Conservation (phyloP, 2,329 filamentous ascomycete species). For the Chaetomium olivaceum region DNA sequence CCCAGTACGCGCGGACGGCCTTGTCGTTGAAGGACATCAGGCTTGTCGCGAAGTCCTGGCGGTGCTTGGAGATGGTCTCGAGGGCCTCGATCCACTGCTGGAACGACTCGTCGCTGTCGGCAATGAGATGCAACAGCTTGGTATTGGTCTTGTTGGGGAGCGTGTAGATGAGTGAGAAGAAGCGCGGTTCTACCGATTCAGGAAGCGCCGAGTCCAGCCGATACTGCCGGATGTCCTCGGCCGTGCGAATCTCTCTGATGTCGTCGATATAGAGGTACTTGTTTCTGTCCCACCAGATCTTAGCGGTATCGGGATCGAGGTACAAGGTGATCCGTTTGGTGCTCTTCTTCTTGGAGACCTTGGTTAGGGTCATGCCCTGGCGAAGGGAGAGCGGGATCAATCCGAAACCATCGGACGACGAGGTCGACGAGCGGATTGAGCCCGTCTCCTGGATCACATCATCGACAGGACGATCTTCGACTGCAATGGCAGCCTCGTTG, state of each 20-base stretch:
- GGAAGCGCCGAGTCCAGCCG: conserved; percentile 77
- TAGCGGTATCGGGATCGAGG: conserved; percentile 79
- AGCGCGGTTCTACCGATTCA: conserved; percentile 66
- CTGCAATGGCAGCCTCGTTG: conserved; percentile 38
- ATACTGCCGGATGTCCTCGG: conserved; percentile 83
- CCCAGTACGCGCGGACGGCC: conserved; percentile 83
- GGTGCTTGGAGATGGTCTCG: conserved; percentile 78
- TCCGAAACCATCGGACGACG: conserved; percentile 34
- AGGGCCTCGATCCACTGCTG: conserved; percentile 81
- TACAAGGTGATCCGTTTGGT: conserved; percentile 70
- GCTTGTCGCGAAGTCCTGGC: conserved; percentile 87
- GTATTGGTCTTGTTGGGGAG: conserved; percentile 76
- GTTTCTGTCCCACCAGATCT: conserved; percentile 82
- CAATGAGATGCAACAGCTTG: conserved; percentile 86
- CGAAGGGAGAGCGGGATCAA: conserved; percentile 71
- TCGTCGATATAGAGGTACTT: conserved; percentile 95
- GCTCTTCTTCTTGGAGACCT: conserved; percentile 85
- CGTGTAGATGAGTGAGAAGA: conserved; percentile 89
- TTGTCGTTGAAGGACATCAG: conserved; percentile 82
- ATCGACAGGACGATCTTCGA: conserved; percentile 48
- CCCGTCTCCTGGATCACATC: conserved; percentile 53
- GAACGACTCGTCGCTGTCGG: conserved; percentile 70
- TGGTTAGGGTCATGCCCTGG: conserved; percentile 74
- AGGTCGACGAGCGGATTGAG: conserved; percentile 50
- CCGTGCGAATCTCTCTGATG: conserved; percentile 84